phyloP scores from a whole-genome alignment of 257 asterid genomes.

The Solanum rostratum region DNA sequence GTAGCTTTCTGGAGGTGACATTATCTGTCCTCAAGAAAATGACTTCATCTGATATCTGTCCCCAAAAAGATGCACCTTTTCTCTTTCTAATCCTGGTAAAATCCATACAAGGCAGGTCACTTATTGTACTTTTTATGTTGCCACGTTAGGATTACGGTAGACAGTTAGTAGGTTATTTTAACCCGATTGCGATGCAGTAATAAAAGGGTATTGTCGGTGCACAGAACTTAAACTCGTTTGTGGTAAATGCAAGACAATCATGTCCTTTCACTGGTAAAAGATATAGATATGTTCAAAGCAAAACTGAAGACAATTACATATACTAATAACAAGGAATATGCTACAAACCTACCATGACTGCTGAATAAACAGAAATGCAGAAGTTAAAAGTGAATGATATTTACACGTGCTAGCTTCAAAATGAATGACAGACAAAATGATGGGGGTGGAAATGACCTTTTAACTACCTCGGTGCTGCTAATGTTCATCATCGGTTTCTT shows the following conservation, averaged over 20 bases:
- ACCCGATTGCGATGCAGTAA: background rate
- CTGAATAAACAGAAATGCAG: constrained; percentile 10
- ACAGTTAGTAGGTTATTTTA: background rate
- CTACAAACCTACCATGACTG: constrained; percentile 15
- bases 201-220: background rate
- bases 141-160: background rate
- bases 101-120: background rate
- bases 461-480: constrained; percentile 3
- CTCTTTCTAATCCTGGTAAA: background rate
- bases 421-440: constrained; percentile 1
- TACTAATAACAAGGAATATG: background rate
- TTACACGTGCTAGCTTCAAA: constrained; percentile 19
- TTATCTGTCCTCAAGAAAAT: background rate
- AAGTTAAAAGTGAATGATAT: constrained; percentile 20
- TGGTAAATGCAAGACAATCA: background rate
- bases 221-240: background rate
- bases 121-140: background rate
- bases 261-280: background rate
- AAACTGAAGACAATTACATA: background rate
- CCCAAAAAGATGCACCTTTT: background rate
- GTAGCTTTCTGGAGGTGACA: background rate
- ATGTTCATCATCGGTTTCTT: constrained; percentile 51
- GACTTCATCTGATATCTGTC: background rate
- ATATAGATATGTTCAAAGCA: background rate
- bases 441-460: background rate